Percentiles rank a stretch among this genome's conserved stretches.
phyloP scores from a whole-genome alignment of 192 early-diverging fungal genomes.

The Coemansia sp. region DNA sequence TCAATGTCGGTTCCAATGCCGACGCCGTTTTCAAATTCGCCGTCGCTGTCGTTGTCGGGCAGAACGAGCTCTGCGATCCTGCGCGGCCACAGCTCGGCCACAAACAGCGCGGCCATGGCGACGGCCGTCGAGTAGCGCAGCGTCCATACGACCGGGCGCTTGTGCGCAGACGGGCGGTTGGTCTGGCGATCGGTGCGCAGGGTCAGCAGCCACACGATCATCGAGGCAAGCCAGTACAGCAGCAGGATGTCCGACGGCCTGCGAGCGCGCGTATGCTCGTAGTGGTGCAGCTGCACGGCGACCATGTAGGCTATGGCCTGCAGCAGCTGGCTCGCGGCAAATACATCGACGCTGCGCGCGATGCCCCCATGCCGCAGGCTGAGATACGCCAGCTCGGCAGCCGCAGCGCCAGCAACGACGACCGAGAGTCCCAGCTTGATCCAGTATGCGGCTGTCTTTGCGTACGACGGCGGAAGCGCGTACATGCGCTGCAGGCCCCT shows the following conservation, averaged over 20 bases:
- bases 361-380: no score
- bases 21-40: no score
- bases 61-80: conserved; percentile 15
- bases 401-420: conserved; percentile 5
- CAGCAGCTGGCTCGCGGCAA: conserved; percentile 11
- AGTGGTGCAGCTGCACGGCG: conserved; percentile 17
- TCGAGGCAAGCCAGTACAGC: conserved; percentile 23
- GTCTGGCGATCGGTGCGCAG: conserved; percentile 22
- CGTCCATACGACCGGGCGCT: background rate
- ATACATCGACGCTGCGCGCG: conserved; percentile 6
- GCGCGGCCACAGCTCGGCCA: conserved; percentile 26
- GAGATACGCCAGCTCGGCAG: conserved; percentile 10
- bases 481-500: background rate
- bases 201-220: conserved; percentile 7
- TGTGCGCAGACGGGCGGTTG: no score
- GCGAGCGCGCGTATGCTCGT: conserved; percentile 21
- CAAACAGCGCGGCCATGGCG: conserved; percentile 16
- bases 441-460: conserved; percentile 13
- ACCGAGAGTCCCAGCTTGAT: conserved; percentile 14
- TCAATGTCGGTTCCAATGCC: no score
- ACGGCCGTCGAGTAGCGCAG: background rate
- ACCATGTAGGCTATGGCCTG: conserved; percentile 9
- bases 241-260: conserved; percentile 23
- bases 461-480: background rate
- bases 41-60: conserved; percentile 7